A percentile compares a stretch with the other conserved stretches of the same genome.
Conservation (phyloP, 352 stramenopile species). For the Globisporangium perplexum region DNA sequence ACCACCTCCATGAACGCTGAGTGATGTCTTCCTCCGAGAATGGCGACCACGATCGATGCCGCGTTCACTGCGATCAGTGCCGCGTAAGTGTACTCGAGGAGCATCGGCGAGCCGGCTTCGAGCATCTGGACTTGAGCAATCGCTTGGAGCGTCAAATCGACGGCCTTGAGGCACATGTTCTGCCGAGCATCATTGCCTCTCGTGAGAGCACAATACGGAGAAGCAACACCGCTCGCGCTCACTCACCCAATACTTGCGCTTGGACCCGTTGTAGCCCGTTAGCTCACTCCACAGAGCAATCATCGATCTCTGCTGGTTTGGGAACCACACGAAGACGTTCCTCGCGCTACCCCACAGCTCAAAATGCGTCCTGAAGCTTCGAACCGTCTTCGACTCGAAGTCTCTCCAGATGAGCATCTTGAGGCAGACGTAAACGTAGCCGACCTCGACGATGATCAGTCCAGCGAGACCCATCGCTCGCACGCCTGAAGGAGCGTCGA, state of each 20-base stretch:
- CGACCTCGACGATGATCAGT: background rate
- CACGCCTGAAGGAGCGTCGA: background rate
- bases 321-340: background rate
- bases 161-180: background rate
- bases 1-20: background rate
- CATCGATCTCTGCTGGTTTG: background rate
- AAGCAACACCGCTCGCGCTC: background rate
- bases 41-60: background rate
- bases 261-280: background rate
- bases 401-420: constrained; percentile 1
- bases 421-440: background rate
- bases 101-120: background rate
- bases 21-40: background rate
- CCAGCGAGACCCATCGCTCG: background rate
- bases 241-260: background rate
- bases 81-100: background rate
- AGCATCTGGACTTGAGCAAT: background rate
- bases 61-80: background rate
- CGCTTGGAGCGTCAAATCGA: background rate
- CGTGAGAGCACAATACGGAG: background rate
- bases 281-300: background rate
- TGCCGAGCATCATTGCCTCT: background rate
- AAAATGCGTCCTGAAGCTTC: background rate
- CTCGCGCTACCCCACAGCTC: background rate
- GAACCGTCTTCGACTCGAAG: too few relatives aligned